A percentile compares a stretch with the other conserved stretches of the same genome.
phyloP scores from a whole-genome alignment of 306 rosid species.

The Datisca glomerata region DNA sequence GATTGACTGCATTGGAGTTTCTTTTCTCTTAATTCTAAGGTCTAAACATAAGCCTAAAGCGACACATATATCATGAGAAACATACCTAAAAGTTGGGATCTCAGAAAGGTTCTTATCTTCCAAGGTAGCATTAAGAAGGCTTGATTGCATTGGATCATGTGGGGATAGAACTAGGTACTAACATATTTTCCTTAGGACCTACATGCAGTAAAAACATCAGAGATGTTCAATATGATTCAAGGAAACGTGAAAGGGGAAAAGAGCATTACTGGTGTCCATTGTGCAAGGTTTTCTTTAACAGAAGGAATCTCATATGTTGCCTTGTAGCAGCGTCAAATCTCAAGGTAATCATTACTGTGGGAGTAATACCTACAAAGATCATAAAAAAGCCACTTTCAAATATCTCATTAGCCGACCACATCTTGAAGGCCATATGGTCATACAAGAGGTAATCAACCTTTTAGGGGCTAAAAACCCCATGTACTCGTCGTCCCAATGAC shows the following conservation, averaged over 20 bases:
- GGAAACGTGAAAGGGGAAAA: not conserved
- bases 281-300: conserved; percentile 48
- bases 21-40: too few species aligned
- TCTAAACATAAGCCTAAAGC: too few species aligned
- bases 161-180: conserved; percentile 84
- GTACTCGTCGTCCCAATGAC: too few species aligned
- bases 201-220: conserved; percentile 7
- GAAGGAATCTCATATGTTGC: conserved; percentile 76
- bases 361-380: conserved; percentile 46
- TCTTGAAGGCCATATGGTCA: too few species aligned
- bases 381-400: too few species aligned
- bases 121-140: conserved; percentile 81
- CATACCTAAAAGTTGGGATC: conserved; percentile 55
- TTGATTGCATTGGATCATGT: conserved; percentile 85
- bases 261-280: conserved; percentile 51
- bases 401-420: too few species aligned
- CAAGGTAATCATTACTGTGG: conserved; percentile 70
- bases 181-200: conserved; percentile 83
- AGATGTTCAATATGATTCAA: not conserved
- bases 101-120: conserved; percentile 78
- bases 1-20: too few species aligned
- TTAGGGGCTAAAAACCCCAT: too few species aligned
- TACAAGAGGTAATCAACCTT: too few species aligned
- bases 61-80: not conserved
- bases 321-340: conserved; percentile 78